A percentile compares a stretch with the other conserved stretches of the same genome.
Conservation (phyloP, 1,284 basidiomycete species). For the Ceratobasidium sp. region DNA sequence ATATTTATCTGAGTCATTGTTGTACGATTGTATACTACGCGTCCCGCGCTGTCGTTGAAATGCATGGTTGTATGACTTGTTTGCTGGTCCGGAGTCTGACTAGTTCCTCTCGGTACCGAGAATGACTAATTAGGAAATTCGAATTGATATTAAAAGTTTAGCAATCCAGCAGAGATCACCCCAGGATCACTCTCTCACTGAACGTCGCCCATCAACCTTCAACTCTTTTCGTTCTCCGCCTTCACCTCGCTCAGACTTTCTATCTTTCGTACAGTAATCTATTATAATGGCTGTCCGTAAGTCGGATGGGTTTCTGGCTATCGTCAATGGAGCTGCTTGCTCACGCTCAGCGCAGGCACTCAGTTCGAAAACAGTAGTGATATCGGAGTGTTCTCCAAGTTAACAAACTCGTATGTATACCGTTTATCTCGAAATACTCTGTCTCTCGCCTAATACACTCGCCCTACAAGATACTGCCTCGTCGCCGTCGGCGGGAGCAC, state of each 20-base stretch:
- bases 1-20: conserved; percentile 39
- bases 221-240: background rate
- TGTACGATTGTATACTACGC: conserved; percentile 39
- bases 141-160: conserved; percentile 35
- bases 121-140: conserved; percentile 30
- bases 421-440: background rate
- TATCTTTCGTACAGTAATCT: background rate
- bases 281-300: conserved; percentile 61
- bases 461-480: conserved; percentile 78
- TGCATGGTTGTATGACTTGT: conserved; percentile 34
- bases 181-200: conserved; percentile 2
- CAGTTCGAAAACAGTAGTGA: conserved; percentile 99
- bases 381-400: conserved; percentile 92
- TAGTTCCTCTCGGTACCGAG: conserved; percentile 26
- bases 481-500: conserved; percentile 93
- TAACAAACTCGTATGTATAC: conserved; percentile 77
- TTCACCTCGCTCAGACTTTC: background rate
- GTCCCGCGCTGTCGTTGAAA: conserved; percentile 30
- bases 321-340: conserved; percentile 29
- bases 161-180: background rate
- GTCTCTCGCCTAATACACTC: background rate
- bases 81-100: background rate
- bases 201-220: conserved; percentile 1
- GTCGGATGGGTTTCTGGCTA: conserved; percentile 47
- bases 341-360: conserved; percentile 64